phyloP scores from a whole-genome alignment of 176 grass and related monocot species.

The Cenchrus americanus region DNA sequence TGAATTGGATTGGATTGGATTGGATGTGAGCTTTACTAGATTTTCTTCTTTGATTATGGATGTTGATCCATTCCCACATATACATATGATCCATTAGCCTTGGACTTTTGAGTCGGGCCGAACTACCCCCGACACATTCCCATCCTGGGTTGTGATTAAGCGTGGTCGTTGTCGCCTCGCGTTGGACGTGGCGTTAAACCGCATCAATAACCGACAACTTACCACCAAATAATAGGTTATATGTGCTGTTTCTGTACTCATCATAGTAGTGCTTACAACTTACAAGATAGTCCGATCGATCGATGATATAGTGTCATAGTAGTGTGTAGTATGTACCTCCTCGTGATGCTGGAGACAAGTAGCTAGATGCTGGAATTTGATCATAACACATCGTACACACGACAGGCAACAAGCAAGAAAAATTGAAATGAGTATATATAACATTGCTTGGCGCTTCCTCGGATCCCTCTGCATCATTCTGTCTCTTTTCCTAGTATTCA shows the following conservation, averaged over 20 bases:
- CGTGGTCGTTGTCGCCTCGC: neutral
- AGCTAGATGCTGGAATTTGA: conserved; percentile 12
- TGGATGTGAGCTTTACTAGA: too few relatives aligned
- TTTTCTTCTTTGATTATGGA: too few relatives aligned
- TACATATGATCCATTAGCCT: too few relatives aligned
- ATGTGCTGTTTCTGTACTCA: neutral
- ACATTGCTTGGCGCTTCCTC: conserved; percentile 5
- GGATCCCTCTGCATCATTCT: conserved; percentile 39
- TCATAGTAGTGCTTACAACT: neutral
- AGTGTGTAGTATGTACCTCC: neutral
- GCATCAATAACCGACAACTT: neutral
- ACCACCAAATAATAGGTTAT: neutral
- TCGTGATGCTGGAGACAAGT: neutral
- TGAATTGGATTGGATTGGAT: too few relatives aligned
- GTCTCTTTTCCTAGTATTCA: neutral
- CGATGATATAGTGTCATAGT: neutral
- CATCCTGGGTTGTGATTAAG: neutral
- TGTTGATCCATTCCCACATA: too few relatives aligned
- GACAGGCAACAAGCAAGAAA: neutral
- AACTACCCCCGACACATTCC: too few relatives aligned
- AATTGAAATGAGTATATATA: neutral
- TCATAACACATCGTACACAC: conserved; percentile 10
- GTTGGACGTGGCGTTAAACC: neutral
- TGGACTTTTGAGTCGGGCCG: too few relatives aligned
- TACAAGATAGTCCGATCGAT: neutral